phyloP scores from a whole-genome alignment of 306 rosid species.

The Cicer bijugum region DNA sequence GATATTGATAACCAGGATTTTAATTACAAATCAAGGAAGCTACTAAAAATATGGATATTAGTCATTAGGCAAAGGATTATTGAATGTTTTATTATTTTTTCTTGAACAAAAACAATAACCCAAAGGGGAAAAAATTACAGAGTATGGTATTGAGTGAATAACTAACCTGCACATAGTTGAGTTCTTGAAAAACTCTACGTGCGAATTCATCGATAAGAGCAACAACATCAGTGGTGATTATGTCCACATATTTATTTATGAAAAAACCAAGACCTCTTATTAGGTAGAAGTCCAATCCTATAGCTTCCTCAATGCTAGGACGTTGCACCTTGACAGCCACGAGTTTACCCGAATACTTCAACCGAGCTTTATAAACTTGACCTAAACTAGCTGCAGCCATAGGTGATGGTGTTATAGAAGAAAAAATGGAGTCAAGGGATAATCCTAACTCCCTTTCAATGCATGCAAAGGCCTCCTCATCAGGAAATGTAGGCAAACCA shows the following conservation, averaged over 20 bases:
- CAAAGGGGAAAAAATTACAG: constrained; percentile 11
- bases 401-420: constrained; percentile 77
- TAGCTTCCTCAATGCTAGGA: constrained; percentile 87
- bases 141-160: constrained; percentile 26
- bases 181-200: constrained; percentile 89
- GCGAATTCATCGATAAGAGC: constrained; percentile 92
- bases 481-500: constrained; percentile 86
- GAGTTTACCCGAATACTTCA: constrained; percentile 61
- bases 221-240: constrained; percentile 78
- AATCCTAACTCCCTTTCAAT: constrained; percentile 75
- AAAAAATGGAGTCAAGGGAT: constrained; percentile 70
- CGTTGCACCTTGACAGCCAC: constrained; percentile 95
- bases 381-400: constrained; percentile 96
- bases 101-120: neutral
- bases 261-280: constrained; percentile 77
- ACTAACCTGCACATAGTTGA: constrained; percentile 88
- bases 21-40: constrained; percentile 11
- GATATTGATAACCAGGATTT: too few relatives aligned
- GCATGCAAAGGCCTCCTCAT: constrained; percentile 82
- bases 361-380: constrained; percentile 87
- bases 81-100: neutral
- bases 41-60: neutral
- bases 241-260: constrained; percentile 78
- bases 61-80: neutral
- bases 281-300: constrained; percentile 85